These are phyloP conservation scores for Russula emetica DNA, from an alignment of 768 basidiomycete genomes.

Conservation along the genomic window DNA sequence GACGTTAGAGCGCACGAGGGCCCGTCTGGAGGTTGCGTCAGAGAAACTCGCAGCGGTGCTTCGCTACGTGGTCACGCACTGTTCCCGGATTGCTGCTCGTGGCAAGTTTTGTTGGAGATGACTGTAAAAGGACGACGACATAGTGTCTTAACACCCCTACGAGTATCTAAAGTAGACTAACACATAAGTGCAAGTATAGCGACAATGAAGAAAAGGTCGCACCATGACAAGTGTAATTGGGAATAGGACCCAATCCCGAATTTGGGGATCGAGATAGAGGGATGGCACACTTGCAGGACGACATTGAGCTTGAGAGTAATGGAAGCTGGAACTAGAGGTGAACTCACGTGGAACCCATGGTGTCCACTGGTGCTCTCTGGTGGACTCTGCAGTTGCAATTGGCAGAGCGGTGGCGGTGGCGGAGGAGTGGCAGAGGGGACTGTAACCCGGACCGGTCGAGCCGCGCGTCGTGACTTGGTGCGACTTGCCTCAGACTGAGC, in stretches of 20 bases:
- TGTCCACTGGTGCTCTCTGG: too few species aligned
- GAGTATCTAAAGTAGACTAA: conserved; percentile 55
- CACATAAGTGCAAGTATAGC: conserved; percentile 3
- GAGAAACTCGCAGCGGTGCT: background rate
- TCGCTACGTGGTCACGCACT: conserved; percentile 52
- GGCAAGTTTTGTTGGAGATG: conserved; percentile 77
- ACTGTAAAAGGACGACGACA: conserved; percentile 80
- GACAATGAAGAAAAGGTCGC: conserved; percentile 29
- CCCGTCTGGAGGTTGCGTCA: conserved; percentile 48
- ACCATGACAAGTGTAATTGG: conserved; percentile 98
- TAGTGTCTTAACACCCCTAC: conserved; percentile 93
- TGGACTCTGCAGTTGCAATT: background rate
- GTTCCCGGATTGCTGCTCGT: conserved; percentile 80
- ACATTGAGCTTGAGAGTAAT: conserved; percentile 28
- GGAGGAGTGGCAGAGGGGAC: background rate
- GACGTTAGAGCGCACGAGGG: conserved; percentile 76
- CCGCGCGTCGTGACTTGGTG: too few species aligned
- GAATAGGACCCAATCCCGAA: conserved; percentile 91
- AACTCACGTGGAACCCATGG: conserved; percentile 24
- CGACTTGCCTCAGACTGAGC: background rate
- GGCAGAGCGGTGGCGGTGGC: background rate
- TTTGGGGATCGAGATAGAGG: conserved; percentile 88
- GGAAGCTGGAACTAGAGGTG: conserved; percentile 7
- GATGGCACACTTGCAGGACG: conserved; percentile 37
- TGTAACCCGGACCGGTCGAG: background rate